Percentiles rank a stretch among this genome's conserved stretches.
These are phyloP conservation scores for Podila verticillata DNA, from an alignment of 192 early-diverging fungal species.

Conservation along the genomic window DNA sequence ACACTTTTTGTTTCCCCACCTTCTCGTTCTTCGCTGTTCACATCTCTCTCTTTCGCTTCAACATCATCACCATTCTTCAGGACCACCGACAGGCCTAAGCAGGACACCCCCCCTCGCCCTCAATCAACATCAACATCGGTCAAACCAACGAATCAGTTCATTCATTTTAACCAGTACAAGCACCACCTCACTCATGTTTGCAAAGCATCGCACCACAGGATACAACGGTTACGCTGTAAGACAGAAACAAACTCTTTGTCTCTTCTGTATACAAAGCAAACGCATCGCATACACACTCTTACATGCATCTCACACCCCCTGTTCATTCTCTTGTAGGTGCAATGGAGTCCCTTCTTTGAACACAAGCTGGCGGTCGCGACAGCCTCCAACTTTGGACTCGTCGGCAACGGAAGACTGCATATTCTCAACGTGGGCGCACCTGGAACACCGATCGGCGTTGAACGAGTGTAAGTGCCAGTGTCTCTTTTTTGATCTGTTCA, in stretches of 20 bases:
- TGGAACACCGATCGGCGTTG: conserved; percentile 50
- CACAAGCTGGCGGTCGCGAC: conserved; percentile 86
- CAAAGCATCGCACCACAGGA: conserved; percentile 77
- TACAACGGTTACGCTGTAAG: conserved; percentile 92
- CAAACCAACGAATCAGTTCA: too few species aligned
- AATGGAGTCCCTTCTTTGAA: conserved; percentile 97
- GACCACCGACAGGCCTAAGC: too few species aligned
- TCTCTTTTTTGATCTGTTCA: conserved; percentile 1
- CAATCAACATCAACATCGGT: too few species aligned
- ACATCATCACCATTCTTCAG: too few species aligned
- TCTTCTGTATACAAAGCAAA: background rate
- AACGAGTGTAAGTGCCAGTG: conserved; percentile 67
- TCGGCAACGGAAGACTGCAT: conserved; percentile 93
- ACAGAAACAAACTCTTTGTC: background rate
- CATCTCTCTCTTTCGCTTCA: too few species aligned
- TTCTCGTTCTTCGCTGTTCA: too few species aligned
- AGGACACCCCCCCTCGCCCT: too few species aligned
- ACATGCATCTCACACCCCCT: background rate
- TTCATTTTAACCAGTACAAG: too few species aligned
- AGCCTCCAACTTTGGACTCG: conserved; percentile 96
- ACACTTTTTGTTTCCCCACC: too few species aligned
- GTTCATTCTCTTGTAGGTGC: conserved; percentile 57
- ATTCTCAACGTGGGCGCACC: conserved; percentile 65
- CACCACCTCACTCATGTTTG: conserved; percentile 48
- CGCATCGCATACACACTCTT: background rate